These are phyloP conservation scores for Chrysoporthe puriensis DNA, from an alignment of 2,329 filamentous ascomycete species.

Conservation along the genomic window DNA sequence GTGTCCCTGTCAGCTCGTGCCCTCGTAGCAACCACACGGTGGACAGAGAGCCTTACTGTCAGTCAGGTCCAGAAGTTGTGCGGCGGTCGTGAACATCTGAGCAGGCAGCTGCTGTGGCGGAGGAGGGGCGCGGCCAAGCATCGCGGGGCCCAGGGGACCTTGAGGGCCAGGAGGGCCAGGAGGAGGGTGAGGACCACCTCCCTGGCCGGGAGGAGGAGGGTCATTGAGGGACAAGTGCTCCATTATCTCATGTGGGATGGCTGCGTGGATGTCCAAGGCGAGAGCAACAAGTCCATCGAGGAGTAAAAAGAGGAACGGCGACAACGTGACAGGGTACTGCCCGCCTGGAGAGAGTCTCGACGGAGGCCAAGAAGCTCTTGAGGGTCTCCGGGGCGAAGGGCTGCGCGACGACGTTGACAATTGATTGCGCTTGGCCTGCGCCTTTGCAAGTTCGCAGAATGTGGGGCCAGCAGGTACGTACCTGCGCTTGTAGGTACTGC, in stretches of 20 bases:
- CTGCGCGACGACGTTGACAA: conserved; percentile 7
- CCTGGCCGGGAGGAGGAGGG: conserved; percentile 45
- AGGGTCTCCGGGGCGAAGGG: neutral
- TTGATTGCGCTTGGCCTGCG: conserved; percentile 11
- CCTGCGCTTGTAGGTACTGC: neutral
- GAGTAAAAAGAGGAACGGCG: neutral
- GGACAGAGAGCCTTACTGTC: conserved; percentile 72
- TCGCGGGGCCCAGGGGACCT: conserved; percentile 33
- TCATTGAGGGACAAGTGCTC: conserved; percentile 59
- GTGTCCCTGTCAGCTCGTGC: conserved; percentile 10
- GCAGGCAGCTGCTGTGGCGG: conserved; percentile 62
- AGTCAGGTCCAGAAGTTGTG: conserved; percentile 92
- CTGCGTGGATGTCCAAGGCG: conserved; percentile 17
- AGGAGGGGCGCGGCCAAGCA: conserved; percentile 33
- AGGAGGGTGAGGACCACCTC: conserved; percentile 34
- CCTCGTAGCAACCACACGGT: conserved; percentile 1
- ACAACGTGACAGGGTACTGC: conserved; percentile 1
- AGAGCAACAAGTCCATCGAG: conserved; percentile 27
- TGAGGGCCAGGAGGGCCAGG: conserved; percentile 31
- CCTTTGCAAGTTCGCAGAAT: neutral
- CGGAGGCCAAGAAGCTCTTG: neutral
- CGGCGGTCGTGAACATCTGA: conserved; percentile 98
- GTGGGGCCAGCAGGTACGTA: conserved; percentile 12
- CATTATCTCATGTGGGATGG: conserved; percentile 47
- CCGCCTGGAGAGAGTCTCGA: neutral